Conservation (phyloP, 1,139 yeast genomes). For the Zygosaccharomyces pseudobailii region DNA sequence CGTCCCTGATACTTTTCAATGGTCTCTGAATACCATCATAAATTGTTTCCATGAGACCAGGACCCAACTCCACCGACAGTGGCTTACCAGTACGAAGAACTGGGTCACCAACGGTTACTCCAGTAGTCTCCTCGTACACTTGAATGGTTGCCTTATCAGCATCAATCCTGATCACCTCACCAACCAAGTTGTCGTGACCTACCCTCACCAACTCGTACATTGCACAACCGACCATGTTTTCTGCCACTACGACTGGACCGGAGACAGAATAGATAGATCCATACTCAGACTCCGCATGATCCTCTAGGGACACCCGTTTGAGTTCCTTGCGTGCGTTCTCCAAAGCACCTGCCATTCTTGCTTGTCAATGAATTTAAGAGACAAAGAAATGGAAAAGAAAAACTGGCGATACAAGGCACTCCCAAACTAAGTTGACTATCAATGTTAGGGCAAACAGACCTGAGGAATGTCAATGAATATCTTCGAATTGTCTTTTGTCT, state of each 20-base stretch:
- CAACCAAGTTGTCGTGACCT: slow-evolving; percentile 94
- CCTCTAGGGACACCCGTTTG: slow-evolving; percentile 78
- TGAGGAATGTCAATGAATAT: not conserved
- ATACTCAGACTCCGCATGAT: slow-evolving; percentile 68
- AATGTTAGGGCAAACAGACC: not conserved
- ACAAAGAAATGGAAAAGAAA: not conserved
- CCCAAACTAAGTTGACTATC: not conserved
- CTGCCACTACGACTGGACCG: slow-evolving; percentile 97
- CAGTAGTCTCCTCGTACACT: slow-evolving; percentile 98
- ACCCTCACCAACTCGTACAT: slow-evolving; percentile 98
- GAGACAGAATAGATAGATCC: slow-evolving; percentile 91
- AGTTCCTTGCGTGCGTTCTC: slow-evolving; percentile 96
- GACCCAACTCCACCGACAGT: slow-evolving; percentile 95
- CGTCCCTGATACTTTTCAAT: slow-evolving; percentile 80
- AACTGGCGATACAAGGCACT: not conserved
- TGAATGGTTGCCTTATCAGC: slow-evolving; percentile 97
- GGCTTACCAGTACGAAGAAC: slow-evolving; percentile 98
- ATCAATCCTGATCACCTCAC: slow-evolving; percentile 95
- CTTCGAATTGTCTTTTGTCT: not conserved
- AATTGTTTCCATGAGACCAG: slow-evolving; percentile 97
- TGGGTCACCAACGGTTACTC: slow-evolving; percentile 98
- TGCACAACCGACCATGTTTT: slow-evolving; percentile 98
- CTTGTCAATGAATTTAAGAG: slow-evolving; percentile 1
- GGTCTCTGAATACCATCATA: slow-evolving; percentile 99
- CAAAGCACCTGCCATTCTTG: slow-evolving; percentile 79